Conservation (phyloP, 345 rosid species). For the Limnanthes douglasii region DNA sequence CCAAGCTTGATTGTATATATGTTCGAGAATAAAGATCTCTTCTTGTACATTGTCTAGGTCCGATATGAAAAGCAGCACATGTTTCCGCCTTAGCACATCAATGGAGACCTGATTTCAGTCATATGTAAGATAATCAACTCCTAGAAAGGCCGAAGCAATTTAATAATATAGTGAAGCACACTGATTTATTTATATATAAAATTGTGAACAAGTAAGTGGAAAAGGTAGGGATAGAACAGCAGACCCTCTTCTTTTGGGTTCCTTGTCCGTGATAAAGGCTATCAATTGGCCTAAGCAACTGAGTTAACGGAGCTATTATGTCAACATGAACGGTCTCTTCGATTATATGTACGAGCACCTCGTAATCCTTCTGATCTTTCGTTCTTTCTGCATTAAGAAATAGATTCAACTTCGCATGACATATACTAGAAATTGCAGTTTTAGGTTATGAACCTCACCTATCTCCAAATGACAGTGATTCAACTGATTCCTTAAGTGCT, state of each 20-base stretch:
- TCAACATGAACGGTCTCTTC: constrained; percentile 18
- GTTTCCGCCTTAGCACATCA: constrained; percentile 51
- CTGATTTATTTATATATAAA: too few relatives aligned
- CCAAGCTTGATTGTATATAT: constrained; percentile 36
- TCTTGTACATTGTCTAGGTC: constrained; percentile 41
- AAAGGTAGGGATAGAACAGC: too few relatives aligned
- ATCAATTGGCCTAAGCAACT: constrained; percentile 17
- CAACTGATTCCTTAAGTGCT: constrained; percentile 20
- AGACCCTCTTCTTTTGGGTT: constrained; percentile 13
- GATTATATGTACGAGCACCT: constrained; percentile 16
- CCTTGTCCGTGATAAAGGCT: constrained; percentile 19
- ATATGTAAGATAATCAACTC: too few relatives aligned
- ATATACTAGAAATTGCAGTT: too few relatives aligned
- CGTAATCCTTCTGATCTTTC: constrained; percentile 15
- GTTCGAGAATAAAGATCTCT: constrained; percentile 35
- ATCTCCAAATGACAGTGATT: constrained; percentile 17
- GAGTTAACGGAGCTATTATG: constrained; percentile 15
- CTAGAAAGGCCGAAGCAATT: too few relatives aligned
- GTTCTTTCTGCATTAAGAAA: too few relatives aligned
- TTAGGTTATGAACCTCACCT: constrained; percentile 18
- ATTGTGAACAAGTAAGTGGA: too few relatives aligned
- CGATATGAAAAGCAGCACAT: constrained; percentile 55
- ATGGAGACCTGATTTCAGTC: constrained; percentile 55
- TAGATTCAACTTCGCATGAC: too few relatives aligned
- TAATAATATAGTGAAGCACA: too few relatives aligned